Percentiles rank a stretch among this genome's conserved stretches.
Conservation (phyloP, 371 early-diverging fungal genomes). For the Lichtheimia ramosa region DNA sequence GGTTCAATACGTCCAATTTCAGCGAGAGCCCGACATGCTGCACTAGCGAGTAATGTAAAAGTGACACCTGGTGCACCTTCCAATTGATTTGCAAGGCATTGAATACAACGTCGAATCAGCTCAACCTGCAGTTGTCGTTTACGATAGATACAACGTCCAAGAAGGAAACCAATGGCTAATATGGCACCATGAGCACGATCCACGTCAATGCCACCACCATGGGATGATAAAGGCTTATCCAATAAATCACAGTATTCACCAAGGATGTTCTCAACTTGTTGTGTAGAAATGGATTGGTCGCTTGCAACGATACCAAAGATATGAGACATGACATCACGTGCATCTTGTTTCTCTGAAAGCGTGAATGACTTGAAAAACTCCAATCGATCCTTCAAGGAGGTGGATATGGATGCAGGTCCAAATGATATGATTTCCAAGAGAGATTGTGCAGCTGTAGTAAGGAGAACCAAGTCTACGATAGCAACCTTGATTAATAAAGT, state of each 20-base stretch:
- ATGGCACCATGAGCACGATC: conserved; percentile 70
- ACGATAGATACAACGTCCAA: conserved; percentile 67
- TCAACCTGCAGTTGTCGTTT: conserved; percentile 37
- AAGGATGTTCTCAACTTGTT: conserved; percentile 43
- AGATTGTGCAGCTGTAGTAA: conserved; percentile 66
- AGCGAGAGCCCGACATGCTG: conserved; percentile 62
- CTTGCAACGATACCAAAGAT: conserved; percentile 78
- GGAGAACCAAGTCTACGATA: conserved; percentile 54
- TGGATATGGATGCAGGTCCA: conserved; percentile 64
- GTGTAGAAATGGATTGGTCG: conserved; percentile 31
- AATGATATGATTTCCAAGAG: conserved; percentile 76
- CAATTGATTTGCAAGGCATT: conserved; percentile 42
- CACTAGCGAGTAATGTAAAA: conserved; percentile 46
- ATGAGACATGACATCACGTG: conserved; percentile 66
- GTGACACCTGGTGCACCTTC: conserved; percentile 41
- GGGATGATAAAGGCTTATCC: conserved; percentile 25
- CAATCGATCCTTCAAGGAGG: conserved; percentile 55
- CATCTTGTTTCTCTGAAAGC: conserved; percentile 62
- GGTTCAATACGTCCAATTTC: conserved; percentile 67
- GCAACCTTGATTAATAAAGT: background rate
- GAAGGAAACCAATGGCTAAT: conserved; percentile 68
- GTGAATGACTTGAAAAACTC: conserved; percentile 68
- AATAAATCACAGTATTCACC: conserved; percentile 37
- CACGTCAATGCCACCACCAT: conserved; percentile 25
- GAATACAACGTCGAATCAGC: conserved; percentile 38